A percentile compares a stretch with the other conserved stretches of the same genome.
These are phyloP conservation scores for Peniophora sp. DNA, from an alignment of 1,284 basidiomycete species.

Conservation along the genomic window DNA sequence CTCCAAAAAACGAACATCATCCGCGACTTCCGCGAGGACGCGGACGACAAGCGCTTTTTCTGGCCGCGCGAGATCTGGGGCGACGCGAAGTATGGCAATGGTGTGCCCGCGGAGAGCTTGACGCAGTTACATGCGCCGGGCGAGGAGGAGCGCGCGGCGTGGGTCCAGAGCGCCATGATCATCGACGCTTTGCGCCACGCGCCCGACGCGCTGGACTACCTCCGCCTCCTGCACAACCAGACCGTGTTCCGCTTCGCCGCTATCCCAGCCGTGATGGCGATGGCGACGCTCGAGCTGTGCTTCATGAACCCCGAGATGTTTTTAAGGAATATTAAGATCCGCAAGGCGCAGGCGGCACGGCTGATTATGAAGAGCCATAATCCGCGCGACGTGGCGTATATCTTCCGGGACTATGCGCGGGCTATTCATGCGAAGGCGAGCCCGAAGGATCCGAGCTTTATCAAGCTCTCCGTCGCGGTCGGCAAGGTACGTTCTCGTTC, in stretches of 20 bases:
- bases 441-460: constrained; percentile 83
- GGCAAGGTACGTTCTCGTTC: constrained; percentile 48
- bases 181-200: constrained; percentile 85
- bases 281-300: constrained; percentile 87
- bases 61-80: constrained; percentile 96
- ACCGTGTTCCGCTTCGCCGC: constrained; percentile 96
- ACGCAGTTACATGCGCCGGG: constrained; percentile 50
- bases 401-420: constrained; percentile 81
- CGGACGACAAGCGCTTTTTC: constrained; percentile 81
- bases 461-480: constrained; percentile 74
- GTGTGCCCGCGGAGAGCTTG: constrained; percentile 38
- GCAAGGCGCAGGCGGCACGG: constrained; percentile 88
- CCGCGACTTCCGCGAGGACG: constrained; percentile 92
- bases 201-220: constrained; percentile 85
- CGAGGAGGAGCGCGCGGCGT: constrained; percentile 58
- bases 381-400: constrained; percentile 84
- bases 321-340: constrained; percentile 89
- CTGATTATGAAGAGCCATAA: constrained; percentile 90
- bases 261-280: constrained; percentile 93
- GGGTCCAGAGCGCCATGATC: constrained; percentile 84
- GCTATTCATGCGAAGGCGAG: constrained; percentile 77
- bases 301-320: constrained; percentile 94
- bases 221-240: constrained; percentile 84
- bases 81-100: constrained; percentile 39
- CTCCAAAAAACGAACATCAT: constrained; percentile 99